phyloP scores from a whole-genome alignment of 2,329 filamentous ascomycete species.

The Dothideomycetes sp. region DNA sequence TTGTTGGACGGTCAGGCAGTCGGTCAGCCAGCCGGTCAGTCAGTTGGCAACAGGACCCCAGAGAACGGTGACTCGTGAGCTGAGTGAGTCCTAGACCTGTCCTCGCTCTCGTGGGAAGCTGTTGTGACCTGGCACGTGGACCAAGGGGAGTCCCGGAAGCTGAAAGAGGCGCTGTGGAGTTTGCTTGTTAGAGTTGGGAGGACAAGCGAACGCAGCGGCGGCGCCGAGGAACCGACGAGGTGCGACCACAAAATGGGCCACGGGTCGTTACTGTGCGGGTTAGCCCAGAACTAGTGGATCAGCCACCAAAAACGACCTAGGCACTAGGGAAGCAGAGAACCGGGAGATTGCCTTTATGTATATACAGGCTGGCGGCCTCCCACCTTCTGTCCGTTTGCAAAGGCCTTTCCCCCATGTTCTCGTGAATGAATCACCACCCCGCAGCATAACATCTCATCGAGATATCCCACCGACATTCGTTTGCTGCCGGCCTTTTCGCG shows the following conservation, averaged over 20 bases:
- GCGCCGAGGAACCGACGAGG: not conserved
- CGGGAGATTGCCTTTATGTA: slow-evolving; percentile 8
- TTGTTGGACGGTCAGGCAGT: too few relatives aligned
- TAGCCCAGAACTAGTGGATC: slow-evolving; percentile 8
- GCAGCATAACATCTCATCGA: not conserved
- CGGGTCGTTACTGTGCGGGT: slow-evolving; percentile 4
- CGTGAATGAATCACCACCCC: slow-evolving; percentile 4
- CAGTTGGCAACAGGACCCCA: slow-evolving; percentile 1
- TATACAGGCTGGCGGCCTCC: slow-evolving; percentile 6
- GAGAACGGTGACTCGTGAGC: slow-evolving; percentile 1
- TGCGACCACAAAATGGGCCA: not conserved
- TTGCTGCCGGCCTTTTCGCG: not conserved
- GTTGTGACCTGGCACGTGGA: not conserved
- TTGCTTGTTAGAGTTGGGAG: slow-evolving; percentile 5
- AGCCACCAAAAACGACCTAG: slow-evolving; percentile 12
- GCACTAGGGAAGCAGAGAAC: too few relatives aligned
- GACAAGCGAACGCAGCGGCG: not conserved
- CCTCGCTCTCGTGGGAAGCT: too few relatives aligned
- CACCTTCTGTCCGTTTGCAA: slow-evolving; percentile 5
- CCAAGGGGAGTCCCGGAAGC: slow-evolving; percentile 2
- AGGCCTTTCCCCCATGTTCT: slow-evolving; percentile 2
- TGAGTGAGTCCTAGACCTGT: too few relatives aligned
- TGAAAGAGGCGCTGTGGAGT: slow-evolving; percentile 5
- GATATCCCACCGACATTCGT: not conserved
- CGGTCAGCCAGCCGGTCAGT: slow-evolving; percentile 3